Percentiles rank a stretch among this genome's conserved stretches.
Evolutionary conservation across 805 yeast genomes (phyloP).

Genomic region (Yamadazyma nakazawae): DNA sequence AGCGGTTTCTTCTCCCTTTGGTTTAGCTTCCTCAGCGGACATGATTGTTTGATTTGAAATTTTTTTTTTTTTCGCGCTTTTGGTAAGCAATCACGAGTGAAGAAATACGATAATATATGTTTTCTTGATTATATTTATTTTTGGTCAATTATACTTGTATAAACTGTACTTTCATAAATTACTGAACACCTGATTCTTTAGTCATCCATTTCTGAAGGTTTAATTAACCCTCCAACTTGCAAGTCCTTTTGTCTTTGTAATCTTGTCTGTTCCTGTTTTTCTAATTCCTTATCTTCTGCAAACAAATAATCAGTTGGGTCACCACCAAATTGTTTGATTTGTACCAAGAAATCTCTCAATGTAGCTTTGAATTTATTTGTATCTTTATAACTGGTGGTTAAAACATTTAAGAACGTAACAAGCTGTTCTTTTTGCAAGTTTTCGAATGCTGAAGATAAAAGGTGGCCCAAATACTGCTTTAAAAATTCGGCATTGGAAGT

Average conservation of each 20-base stretch:
- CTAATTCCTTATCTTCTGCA: slow-evolving; percentile 88
- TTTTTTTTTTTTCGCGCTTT: slow-evolving; percentile 1
- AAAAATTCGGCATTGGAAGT: slow-evolving; percentile 77
- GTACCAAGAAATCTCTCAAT: slow-evolving; percentile 92
- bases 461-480: slow-evolving; percentile 75
- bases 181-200: neutral
- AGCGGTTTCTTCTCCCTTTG: slow-evolving; percentile 15
- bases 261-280: slow-evolving; percentile 62
- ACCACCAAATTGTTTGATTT: slow-evolving; percentile 93
- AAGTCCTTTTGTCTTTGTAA: slow-evolving; percentile 77
- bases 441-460: slow-evolving; percentile 87
- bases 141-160: neutral
- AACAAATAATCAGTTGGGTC: slow-evolving; percentile 91
- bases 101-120: neutral
- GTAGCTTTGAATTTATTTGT: slow-evolving; percentile 74
- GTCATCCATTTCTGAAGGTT: slow-evolving; percentile 93
- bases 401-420: slow-evolving; percentile 72
- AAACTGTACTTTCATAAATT: neutral
- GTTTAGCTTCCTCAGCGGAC: slow-evolving; percentile 19
- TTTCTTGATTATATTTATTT: neutral
- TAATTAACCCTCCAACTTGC: slow-evolving; percentile 87
- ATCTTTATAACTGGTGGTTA: slow-evolving; percentile 71
- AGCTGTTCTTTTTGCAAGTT: slow-evolving; percentile 84
- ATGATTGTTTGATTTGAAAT: slow-evolving; percentile 6
- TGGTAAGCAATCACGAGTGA: neutral